A percentile compares a stretch with the other conserved stretches of the same genome.
phyloP scores from a whole-genome alignment of 2,329 filamentous ascomycete species.

The Westerdykella sp. region DNA sequence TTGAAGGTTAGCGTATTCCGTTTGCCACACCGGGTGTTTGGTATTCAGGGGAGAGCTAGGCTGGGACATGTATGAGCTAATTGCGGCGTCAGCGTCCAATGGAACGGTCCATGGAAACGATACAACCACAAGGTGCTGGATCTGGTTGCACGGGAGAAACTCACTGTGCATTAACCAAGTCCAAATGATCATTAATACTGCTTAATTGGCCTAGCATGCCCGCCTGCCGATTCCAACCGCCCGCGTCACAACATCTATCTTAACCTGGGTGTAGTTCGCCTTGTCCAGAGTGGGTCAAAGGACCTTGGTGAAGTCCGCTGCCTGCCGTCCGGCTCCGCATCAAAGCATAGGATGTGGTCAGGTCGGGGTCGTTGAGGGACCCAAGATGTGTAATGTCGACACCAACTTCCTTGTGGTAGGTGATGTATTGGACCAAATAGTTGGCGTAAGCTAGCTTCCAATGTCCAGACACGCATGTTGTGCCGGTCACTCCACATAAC shows the following conservation, averaged over 20 bases:
- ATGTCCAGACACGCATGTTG: constrained; percentile 39
- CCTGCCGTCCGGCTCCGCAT: constrained; percentile 46
- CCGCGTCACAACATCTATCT: constrained; percentile 43
- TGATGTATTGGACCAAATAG: constrained; percentile 45
- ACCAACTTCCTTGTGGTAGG: constrained; percentile 39
- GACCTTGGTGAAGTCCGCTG: constrained; percentile 47
- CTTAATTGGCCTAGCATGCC: constrained; percentile 16
- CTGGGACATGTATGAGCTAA: constrained; percentile 12
- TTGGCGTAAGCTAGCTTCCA: constrained; percentile 48
- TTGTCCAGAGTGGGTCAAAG: constrained; percentile 38
- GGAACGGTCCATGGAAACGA: background rate
- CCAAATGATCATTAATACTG: constrained; percentile 13
- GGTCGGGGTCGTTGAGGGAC: constrained; percentile 44
- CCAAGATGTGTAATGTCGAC: constrained; percentile 40
- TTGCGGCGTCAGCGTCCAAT: background rate
- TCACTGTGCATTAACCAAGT: constrained; percentile 22
- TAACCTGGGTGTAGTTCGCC: constrained; percentile 31
- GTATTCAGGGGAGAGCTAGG: constrained; percentile 26
- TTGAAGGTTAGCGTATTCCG: constrained; percentile 47
- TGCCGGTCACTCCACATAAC: constrained; percentile 42
- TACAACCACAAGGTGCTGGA: background rate
- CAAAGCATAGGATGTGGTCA: constrained; percentile 24
- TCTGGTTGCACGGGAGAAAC: background rate
- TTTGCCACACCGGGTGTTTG: constrained; percentile 46
- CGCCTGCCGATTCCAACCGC: constrained; percentile 37